Base-by-base conservation (phyloP, 2,329 filamentous ascomycete species). In the Apiospora rasikravindrae region DNA sequence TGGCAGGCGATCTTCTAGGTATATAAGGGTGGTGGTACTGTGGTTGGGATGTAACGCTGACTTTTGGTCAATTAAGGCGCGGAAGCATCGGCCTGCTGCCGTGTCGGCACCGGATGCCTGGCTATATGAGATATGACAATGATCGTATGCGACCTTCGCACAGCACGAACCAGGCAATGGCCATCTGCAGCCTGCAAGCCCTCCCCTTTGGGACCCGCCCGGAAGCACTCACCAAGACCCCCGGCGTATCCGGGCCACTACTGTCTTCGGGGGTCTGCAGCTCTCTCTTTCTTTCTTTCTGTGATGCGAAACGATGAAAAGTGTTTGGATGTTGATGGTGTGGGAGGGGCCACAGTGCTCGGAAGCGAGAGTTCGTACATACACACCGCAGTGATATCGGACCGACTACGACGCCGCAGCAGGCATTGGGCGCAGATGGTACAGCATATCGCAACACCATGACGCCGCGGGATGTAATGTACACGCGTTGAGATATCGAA, bases 341-440 rank as follows among this genome's bases (percentile, higher is more conserved):
- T 42, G 57, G 57, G 53, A 29, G 57, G 22, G 57, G 19, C 7
- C 57, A 64, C 57, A 64, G 57, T 64, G 51, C 14, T 57, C 51
- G 51, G 40, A 57, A 57, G 26, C 51, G 57, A 37, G 33, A 33
- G 57, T 64, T n/a, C 33, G 29, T 64, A 64, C 33, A 64, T 37
- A 37, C 19, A 19, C 33, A 64, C 33, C 19, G 33, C 57, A 33
- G 6, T 37, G 57, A 24, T 64, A 64, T 64, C 57, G 57, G 57
- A 64, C 57, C 57, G 57, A 64, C 33, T 64, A 64, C 57, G 14
- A n/a, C 53, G n/a, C 4, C 51, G 24, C 13, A 29, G 45, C 57
- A 64, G 16, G 57, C 33, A 40, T 64, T 64, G 33, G 33, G 57
- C 10, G 57, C 57, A 22, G 19, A 33, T 37, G 22, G 29, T 40